These are phyloP conservation scores for Yarrowia divulgata DNA, from an alignment of 805 yeast genomes.

Conservation along the genomic window DNA sequence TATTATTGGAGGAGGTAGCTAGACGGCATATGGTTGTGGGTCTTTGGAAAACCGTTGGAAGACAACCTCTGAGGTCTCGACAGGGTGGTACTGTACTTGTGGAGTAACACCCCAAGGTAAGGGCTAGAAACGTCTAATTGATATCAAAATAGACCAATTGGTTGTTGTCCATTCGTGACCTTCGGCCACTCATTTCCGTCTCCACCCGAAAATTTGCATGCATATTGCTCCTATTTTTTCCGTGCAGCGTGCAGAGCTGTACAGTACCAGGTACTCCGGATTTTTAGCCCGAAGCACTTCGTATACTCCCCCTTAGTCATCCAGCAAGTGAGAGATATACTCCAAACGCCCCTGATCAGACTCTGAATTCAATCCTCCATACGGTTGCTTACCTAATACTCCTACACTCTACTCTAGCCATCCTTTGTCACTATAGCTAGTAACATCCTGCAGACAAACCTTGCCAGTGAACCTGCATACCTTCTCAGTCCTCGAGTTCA, in stretches of 20 bases:
- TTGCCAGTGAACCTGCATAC: not conserved
- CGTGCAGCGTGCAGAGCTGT: not conserved
- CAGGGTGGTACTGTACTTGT: no score
- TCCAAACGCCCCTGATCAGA: not conserved
- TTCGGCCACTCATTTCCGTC: no score
- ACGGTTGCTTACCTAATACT: not conserved
- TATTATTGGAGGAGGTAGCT: no score
- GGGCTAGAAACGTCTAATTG: no score
- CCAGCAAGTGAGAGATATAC: constrained; percentile 1
- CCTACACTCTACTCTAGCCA: not conserved
- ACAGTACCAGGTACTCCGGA: not conserved
- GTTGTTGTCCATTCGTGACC: no score
- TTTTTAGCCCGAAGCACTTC: not conserved
- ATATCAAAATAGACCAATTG: no score
- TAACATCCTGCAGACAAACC: not conserved
- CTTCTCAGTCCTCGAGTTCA: not conserved
- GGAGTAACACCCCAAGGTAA: no score
- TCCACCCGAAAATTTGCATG: constrained; percentile 10
- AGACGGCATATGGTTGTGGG: no score
- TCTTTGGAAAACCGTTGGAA: no score
- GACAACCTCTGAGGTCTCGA: no score
- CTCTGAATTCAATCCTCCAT: not conserved
- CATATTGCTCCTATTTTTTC: constrained; percentile 25
- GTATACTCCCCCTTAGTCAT: not conserved
- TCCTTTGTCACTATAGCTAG: not conserved